phyloP scores from a whole-genome alignment of 192 early-diverging fungal genomes.

The Podila epigama region DNA sequence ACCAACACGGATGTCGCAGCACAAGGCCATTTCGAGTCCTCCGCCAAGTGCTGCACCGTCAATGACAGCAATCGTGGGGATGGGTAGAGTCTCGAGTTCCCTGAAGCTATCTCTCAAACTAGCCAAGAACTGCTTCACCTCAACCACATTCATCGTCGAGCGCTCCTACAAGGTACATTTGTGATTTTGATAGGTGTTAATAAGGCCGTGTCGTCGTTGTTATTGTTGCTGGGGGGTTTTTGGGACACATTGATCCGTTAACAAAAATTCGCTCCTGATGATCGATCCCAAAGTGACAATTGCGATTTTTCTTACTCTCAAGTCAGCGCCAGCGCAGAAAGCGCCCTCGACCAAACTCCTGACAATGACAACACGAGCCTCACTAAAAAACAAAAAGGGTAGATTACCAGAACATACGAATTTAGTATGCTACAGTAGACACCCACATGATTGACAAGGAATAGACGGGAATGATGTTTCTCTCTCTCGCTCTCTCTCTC shows the following conservation, averaged over 20 bases:
- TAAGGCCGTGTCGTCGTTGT: neutral
- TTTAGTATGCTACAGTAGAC: no score
- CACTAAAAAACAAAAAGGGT: conserved; percentile 28
- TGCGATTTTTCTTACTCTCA: conserved; percentile 75
- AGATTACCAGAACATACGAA: neutral
- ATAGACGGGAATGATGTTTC: neutral
- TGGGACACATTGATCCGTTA: neutral
- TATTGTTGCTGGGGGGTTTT: neutral
- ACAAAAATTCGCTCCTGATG: neutral
- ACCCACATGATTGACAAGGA: neutral
- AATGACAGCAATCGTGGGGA: conserved; percentile 93
- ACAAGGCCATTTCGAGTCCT: conserved; percentile 90
- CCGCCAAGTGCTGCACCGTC: conserved; percentile 95
- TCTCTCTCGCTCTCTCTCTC: neutral
- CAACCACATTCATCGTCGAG: conserved; percentile 72
- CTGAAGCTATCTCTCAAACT: conserved; percentile 77
- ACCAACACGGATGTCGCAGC: conserved; percentile 88
- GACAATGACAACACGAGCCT: conserved; percentile 81
- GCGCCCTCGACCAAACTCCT: conserved; percentile 79
- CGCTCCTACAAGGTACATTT: conserved; percentile 75
- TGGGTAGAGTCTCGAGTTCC: conserved; percentile 86
- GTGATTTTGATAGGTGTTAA: no score
- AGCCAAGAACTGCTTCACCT: conserved; percentile 87
- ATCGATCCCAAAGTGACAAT: no score
- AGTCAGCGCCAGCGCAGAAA: conserved; percentile 96